Base-by-base conservation (phyloP, 2,329 filamentous ascomycete genomes). In the Hypoxylon sp. region DNA sequence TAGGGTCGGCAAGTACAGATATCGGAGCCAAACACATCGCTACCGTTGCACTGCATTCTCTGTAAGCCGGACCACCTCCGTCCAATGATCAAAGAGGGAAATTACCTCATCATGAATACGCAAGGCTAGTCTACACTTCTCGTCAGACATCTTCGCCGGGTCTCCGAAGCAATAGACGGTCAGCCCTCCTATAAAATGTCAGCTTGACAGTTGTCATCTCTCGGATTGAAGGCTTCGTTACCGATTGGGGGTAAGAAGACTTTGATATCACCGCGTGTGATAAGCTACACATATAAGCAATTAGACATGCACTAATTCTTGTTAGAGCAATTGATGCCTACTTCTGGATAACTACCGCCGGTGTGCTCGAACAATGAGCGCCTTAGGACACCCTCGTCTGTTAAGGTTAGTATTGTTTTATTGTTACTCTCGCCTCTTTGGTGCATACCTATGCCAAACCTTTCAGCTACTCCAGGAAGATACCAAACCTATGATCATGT, bases 121-220 rank as follows among this genome's bases (percentile, higher is more conserved):
- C 65, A 98, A 85, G 13, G 96, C 94, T 46, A 98, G 85, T 67
- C 88, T 89, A 63, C 90, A 91, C 59, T 91, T 92, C 51, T 94
- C 91, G 78, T 98, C 93, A 4, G 94, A 93, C 89, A 98, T 96
- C 78, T 96, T 97, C 59, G 93, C 92, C 19, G 94, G 94, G 74
- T 98, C 94, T 48, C 96, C 96, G 78, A 99, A 99, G 81, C 94
- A 96, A 82, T 99, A 98, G 8, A 98, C 96, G 0, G 96, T 98
- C 73, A 98, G 83, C 8, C 95, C 96, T 63, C 94, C 87, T 88
- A 68, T 3, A 46, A 47, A 58, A 24, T 31, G 69, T 78, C 62
- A 77, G 69, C 61, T 54, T 51, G 56, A 47, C 54, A 5, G 19
- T 50, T 52, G 47, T 17, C 19, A 39, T 51, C 54, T 17, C 10